Base-by-base conservation (phyloP, 257 asterid species). In the Solanum infundibuliforme region DNA sequence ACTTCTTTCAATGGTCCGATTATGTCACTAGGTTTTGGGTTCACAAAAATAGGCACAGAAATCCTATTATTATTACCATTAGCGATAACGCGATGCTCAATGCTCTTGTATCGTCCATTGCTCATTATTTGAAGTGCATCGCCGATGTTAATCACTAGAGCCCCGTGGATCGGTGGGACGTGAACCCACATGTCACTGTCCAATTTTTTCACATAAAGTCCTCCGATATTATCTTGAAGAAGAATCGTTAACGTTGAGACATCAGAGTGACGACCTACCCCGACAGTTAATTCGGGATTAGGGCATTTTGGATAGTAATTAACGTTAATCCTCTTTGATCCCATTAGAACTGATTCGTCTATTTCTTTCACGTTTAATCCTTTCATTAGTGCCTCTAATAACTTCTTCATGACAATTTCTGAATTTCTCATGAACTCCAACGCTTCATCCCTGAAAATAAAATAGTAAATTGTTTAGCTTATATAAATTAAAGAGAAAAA, bases 241-340 rank as follows among this genome's bases (percentile, higher is more conserved):
- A 89, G 93, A 8, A 91, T n/a, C 4, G 91, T 91, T 10, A 91
- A 16, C 3, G 89, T 86, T 3, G 91, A 88, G 29, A 89, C 87
- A 21, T 91, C 93, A 11, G 93, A 89, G 58, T 91, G 93, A 5
- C 91, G 90, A 6, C 93, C 91, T 1, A 88, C 91, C 0, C 93
- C 91, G 6, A 89, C 79, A 0, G 90, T 84, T 20, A 91, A 90
- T 21, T 89, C 91, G 1, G 93, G 91, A 34, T 91, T 88, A 3
- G 93, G 93, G 27, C 93, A 91, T 52, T 83, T 88, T 13, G 91
- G 91, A 32, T 91, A 91, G 55, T 89, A 91, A 12, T 89, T 89
- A 1, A 91, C 29, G 77, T 89, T 88, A 31, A 91, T 88, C 38
- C 91, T 31, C 41, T 84, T 88, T 8, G 90, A 86, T 1, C 93